A percentile compares a stretch with the other conserved stretches of the same genome.
phyloP scores from a whole-genome alignment of 2,329 filamentous ascomycete species.

The Aspergillus fumigatiaffinis region DNA sequence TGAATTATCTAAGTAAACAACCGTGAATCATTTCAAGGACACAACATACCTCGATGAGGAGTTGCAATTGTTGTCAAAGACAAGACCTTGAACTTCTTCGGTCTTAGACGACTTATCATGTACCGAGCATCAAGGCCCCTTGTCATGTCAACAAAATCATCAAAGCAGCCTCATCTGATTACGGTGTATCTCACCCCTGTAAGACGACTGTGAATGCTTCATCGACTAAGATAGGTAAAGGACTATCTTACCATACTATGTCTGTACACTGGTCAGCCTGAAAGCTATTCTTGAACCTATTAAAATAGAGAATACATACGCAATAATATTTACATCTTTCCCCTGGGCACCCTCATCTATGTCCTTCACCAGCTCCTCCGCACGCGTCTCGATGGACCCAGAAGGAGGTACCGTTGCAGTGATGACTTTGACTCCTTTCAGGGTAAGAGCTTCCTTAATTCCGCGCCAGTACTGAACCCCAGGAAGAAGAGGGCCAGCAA shows the following conservation, averaged over 20 bases:
- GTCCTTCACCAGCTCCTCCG: conserved; percentile 49
- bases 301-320: conserved; percentile 42
- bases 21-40: neutral
- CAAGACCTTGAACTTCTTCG: conserved; percentile 69
- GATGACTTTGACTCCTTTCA: conserved; percentile 58
- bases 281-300: neutral
- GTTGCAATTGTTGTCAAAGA: conserved; percentile 62
- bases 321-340: conserved; percentile 61
- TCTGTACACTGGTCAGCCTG: conserved; percentile 18
- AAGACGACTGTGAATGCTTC: conserved; percentile 6
- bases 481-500: conserved; percentile 52
- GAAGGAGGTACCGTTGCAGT: conserved; percentile 58
- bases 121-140: conserved; percentile 62
- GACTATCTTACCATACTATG: conserved; percentile 46
- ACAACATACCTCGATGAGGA: conserved; percentile 51
- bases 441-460: conserved; percentile 55
- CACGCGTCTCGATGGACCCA: conserved; percentile 56
- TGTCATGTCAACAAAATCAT: conserved; percentile 8
- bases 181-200: conserved; percentile 30
- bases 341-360: conserved; percentile 53
- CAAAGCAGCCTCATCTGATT: neutral
- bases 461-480: conserved; percentile 63
- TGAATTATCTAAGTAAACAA: conserved; percentile 1
- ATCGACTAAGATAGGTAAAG: neutral
- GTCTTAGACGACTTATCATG: conserved; percentile 58